These are phyloP conservation scores for Lotus japonicus DNA, from an alignment of 306 rosid species.

Conservation along the genomic window DNA sequence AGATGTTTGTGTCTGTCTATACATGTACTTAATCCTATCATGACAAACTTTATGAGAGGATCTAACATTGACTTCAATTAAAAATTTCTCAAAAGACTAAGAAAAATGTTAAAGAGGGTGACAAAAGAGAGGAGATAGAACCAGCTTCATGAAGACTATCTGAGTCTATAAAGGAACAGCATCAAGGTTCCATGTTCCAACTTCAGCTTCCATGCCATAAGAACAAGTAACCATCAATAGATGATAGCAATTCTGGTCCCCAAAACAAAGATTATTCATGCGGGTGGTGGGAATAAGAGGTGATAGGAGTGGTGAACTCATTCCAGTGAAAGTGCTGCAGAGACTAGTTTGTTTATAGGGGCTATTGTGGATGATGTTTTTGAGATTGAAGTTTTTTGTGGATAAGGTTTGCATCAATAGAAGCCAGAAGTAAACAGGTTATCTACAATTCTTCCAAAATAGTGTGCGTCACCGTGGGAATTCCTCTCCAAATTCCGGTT, in stretches of 20 bases:
- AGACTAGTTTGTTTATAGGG: not conserved
- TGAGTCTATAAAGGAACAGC: not conserved
- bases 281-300: not conserved
- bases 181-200: not conserved
- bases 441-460: not conserved
- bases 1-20: too few species aligned
- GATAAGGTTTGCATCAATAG: slow-evolving; percentile 24
- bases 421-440: slow-evolving; percentile 10
- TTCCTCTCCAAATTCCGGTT: not conserved
- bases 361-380: slow-evolving; percentile 15
- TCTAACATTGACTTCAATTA: not conserved
- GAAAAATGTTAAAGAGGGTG: not conserved
- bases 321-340: not conserved
- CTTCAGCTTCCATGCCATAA: not conserved
- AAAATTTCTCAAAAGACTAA: not conserved
- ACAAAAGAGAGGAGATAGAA: slow-evolving; percentile 6
- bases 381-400: not conserved
- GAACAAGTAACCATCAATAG: too few species aligned
- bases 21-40: too few species aligned
- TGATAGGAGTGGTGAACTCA: not conserved
- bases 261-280: too few species aligned
- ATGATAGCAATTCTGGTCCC: too few species aligned
- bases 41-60: too few species aligned
- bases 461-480: not conserved
- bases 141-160: slow-evolving; percentile 18